Percentiles rank a stretch among this genome's conserved stretches.
phyloP scores from a whole-genome alignment of 1,284 basidiomycete species.

The Tylopilus sp. region DNA sequence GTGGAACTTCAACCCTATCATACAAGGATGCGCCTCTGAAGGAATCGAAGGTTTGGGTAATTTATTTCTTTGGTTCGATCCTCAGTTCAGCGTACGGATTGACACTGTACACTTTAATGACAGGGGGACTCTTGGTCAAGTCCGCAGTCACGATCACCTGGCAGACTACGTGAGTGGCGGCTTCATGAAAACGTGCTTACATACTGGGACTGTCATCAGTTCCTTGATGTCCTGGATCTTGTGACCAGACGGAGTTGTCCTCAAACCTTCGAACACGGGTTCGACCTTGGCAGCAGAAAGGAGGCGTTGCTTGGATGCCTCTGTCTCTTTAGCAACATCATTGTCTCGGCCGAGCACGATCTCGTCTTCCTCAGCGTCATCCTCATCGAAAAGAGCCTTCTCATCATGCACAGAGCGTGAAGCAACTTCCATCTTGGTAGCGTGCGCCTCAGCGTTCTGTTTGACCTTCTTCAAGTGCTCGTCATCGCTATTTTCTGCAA shows the following conservation, averaged over 20 bases:
- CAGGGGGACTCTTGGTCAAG: slow-evolving; percentile 88
- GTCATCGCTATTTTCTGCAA: slow-evolving; percentile 92
- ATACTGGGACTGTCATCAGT: slow-evolving; percentile 83
- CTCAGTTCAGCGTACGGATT: slow-evolving; percentile 69
- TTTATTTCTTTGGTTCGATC: slow-evolving; percentile 32
- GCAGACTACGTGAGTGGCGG: slow-evolving; percentile 10
- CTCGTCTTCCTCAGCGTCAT: slow-evolving; percentile 71
- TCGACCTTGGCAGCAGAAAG: slow-evolving; percentile 68
- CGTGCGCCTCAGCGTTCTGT: slow-evolving; percentile 79
- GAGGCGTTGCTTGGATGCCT: slow-evolving; percentile 70
- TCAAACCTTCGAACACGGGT: slow-evolving; percentile 78
- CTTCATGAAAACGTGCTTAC: slow-evolving; percentile 28
- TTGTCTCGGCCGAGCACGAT: slow-evolving; percentile 69
- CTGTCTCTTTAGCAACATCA: slow-evolving; percentile 40
- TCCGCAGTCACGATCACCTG: slow-evolving; percentile 91
- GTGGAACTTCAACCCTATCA: slow-evolving; percentile 27
- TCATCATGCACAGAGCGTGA: slow-evolving; percentile 79
- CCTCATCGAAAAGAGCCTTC: slow-evolving; percentile 83
- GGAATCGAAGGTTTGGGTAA: slow-evolving; percentile 4
- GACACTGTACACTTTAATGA: slow-evolving; percentile 88
- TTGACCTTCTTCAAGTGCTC: slow-evolving; percentile 90
- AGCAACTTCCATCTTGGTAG: slow-evolving; percentile 80
- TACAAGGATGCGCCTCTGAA: slow-evolving; percentile 24
- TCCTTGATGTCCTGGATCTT: slow-evolving; percentile 91
- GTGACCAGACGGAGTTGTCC: slow-evolving; percentile 68